Evolutionary conservation across 805 yeast genomes (phyloP), one percentile per base, ranked within the genome.

Genomic region (Barnettozyma botsteinii): DNA sequence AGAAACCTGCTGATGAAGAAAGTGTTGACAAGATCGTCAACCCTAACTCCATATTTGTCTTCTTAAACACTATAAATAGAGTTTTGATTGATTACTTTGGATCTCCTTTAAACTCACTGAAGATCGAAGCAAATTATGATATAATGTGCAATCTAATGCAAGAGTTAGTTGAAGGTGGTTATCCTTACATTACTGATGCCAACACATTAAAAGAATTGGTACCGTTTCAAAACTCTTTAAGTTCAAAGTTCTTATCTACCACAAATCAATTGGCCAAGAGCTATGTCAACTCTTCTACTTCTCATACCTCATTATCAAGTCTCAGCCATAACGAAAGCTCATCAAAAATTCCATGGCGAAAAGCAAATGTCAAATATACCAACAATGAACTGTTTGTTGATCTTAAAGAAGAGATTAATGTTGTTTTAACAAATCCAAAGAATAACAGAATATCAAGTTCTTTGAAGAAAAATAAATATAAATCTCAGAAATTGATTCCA

Each of bases 331-430:
- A 23, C 31, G 18, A 27, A 7, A 40, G 46, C 12, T 52, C 51
- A 15, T 56, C 65, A 34, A 54, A 55, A 21, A 63, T 66, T 8
- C 95, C 96, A 1, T 91, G 98, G 98, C 73, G 98, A 52, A 68
- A 75, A 34, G 56, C 79, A 5, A 73, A 77, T 47, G 81, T 84
- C n/a, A 74, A 72, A 48, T 78, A 85, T 57, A 72, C 85, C 4
- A 79, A 79, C 48, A 87, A 91, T 59, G 98, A 91, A 60, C 69
- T 91, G 60, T 87, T 80, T 57, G 82, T 91, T 8, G 98, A 93
- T 60, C 57, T 93, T 6, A 68, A 70, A 3, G 98, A 91, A 58
- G 65, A 70, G 1, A 59, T 85, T 18, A 72, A 72, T 46, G 72
- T 81, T 27, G 69, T 82, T 0, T 59, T 79, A 45, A 62, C 44